Percentiles rank a stretch among this genome's conserved stretches.
phyloP scores from a whole-genome alignment of 73 alveolate species.

The Urostyla sp. region DNA sequence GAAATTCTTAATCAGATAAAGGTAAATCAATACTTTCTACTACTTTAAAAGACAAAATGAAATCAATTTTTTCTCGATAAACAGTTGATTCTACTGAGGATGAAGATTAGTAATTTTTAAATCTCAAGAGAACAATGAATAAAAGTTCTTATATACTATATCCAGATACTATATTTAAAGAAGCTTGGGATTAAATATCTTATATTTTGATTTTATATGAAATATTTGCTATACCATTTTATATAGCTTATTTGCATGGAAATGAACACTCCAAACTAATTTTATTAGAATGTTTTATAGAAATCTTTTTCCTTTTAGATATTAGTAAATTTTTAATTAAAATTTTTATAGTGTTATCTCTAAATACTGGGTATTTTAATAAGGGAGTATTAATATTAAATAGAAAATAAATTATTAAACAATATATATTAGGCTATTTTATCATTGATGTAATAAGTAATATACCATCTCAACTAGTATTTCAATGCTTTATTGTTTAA shows the following conservation, averaged over 20 bases:
- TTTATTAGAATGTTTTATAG: neutral
- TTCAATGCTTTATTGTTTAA: neutral
- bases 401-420: constrained; percentile 39
- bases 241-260: neutral
- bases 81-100: no score
- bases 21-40: no score
- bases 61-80: no score
- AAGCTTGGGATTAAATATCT: neutral
- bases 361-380: neutral
- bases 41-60: no score
- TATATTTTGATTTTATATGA: neutral
- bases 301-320: neutral
- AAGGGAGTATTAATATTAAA: constrained; percentile 67
- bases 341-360: no score
- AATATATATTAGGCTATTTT: constrained; percentile 42
- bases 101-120: constrained; percentile 4
- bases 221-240: neutral
- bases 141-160: neutral
- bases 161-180: constrained; percentile 28
- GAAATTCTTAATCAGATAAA: no score
- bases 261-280: neutral
- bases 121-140: neutral
- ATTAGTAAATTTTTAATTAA: constrained; percentile 1
- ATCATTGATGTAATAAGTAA: constrained; percentile 62
- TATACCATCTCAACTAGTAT: constrained; percentile 57